Evolutionary conservation across 768 basidiomycete genomes (phyloP).

Genomic region (Mycena rosella): DNA sequence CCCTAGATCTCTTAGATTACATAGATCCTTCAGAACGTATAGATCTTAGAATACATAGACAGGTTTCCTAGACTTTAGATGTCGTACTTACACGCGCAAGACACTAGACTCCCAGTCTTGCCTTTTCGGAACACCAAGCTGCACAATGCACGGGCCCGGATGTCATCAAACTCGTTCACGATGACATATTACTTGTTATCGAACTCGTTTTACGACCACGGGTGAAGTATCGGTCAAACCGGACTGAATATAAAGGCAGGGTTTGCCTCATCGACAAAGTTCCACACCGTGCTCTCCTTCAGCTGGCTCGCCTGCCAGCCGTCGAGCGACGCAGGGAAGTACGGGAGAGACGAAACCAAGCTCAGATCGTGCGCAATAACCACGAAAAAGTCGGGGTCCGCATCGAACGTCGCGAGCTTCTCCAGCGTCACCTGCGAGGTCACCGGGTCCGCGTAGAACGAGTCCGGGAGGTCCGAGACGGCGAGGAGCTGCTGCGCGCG

Average conservation of each 20-base stretch:
- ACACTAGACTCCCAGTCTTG: too few relatives aligned
- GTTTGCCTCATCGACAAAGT: slow-evolving; percentile 17
- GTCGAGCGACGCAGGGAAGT: slow-evolving; percentile 22
- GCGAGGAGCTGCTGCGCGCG: slow-evolving; percentile 22
- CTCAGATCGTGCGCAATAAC: slow-evolving; percentile 33
- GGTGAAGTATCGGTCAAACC: background rate
- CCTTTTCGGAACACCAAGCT: too few relatives aligned
- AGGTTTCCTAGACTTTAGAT: too few relatives aligned
- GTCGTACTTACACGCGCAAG: too few relatives aligned
- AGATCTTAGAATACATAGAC: background rate
- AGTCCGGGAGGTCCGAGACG: slow-evolving; percentile 20
- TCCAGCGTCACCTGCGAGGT: slow-evolving; percentile 23
- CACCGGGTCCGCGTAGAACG: slow-evolving; percentile 24
- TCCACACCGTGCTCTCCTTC: slow-evolving; percentile 28
- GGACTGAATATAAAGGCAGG: slow-evolving; percentile 23
- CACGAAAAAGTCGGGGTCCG: slow-evolving; percentile 34
- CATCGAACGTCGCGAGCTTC: slow-evolving; percentile 33
- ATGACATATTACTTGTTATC: background rate
- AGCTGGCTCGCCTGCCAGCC: slow-evolving; percentile 21
- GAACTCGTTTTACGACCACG: too few relatives aligned
- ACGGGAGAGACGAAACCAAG: slow-evolving; percentile 7
- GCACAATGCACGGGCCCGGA: too few relatives aligned
- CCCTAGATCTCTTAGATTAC: background rate
- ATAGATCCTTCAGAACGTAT: too few relatives aligned
- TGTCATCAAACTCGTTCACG: background rate